phyloP scores from a whole-genome alignment of 2,329 filamentous ascomycete genomes.

The Akanthomyces uredinophilus region DNA sequence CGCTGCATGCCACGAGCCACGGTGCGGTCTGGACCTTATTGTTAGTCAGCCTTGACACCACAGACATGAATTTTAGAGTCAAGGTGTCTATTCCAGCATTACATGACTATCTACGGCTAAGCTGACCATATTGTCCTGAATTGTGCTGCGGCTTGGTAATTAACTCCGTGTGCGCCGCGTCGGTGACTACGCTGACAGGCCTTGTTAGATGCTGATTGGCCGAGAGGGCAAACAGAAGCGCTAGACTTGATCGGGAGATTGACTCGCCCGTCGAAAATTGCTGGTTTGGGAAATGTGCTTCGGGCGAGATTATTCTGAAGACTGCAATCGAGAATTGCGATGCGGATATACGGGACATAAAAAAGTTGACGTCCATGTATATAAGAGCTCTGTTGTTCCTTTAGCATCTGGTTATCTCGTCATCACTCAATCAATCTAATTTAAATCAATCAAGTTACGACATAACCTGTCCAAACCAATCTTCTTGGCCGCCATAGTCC shows the following conservation, averaged over 20 bases:
- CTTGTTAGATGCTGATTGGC: not conserved
- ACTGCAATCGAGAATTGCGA: not conserved
- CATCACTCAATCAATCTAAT: not conserved
- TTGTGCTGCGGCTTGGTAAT: not conserved
- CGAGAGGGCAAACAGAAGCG: not conserved
- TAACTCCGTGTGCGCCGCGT: not conserved
- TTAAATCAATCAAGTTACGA: not conserved
- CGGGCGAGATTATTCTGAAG: not conserved
- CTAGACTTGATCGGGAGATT: not conserved
- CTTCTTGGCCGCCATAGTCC: not conserved
- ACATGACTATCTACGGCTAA: not conserved
- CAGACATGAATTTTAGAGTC: not conserved
- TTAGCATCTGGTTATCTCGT: not conserved
- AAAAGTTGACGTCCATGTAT: not conserved
- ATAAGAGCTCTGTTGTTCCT: not conserved
- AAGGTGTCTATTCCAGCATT: not conserved
- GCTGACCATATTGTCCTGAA: too few species aligned
- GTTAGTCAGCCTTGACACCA: not conserved
- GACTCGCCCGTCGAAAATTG: slow-evolving; percentile 3
- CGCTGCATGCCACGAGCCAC: not conserved
- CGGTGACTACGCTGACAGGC: not conserved
- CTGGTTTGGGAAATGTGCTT: not conserved
- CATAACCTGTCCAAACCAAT: not conserved
- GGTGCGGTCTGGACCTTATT: not conserved
- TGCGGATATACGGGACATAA: not conserved